A percentile compares a stretch with the other conserved stretches of the same genome.
Conservation (phyloP, 2,329 filamentous ascomycete species). For the Pseudogymnoascus sp. region DNA sequence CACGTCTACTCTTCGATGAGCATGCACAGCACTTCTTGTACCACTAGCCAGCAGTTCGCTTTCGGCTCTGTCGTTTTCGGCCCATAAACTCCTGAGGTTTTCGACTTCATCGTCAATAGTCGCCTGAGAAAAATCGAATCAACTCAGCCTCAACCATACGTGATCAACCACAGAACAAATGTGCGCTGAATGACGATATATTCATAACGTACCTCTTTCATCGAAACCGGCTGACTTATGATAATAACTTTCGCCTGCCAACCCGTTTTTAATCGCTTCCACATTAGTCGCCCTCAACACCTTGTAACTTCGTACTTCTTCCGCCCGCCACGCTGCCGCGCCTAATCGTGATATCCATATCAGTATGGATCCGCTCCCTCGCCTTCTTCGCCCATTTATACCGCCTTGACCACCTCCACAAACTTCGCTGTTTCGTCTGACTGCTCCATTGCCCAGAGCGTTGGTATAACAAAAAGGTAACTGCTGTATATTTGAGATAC, state of each 20-base stretch:
- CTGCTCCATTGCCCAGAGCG: constrained; percentile 2
- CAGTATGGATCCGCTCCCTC: constrained; percentile 3
- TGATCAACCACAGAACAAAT: constrained; percentile 10
- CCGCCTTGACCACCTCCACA: not conserved
- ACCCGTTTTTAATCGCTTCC: not conserved
- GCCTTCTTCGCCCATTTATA: not conserved
- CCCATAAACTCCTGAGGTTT: constrained; percentile 22
- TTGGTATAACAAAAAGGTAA: not conserved
- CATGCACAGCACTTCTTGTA: constrained; percentile 29
- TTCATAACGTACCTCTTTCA: constrained; percentile 3
- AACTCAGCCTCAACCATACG: constrained; percentile 19
- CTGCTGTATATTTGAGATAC: not conserved
- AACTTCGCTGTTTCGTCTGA: not conserved
- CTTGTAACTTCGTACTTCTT: constrained; percentile 6
- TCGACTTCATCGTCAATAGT: constrained; percentile 28
- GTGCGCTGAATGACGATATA: constrained; percentile 8
- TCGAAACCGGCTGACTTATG: constrained; percentile 1
- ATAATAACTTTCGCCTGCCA: constrained; percentile 7
- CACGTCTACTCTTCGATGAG: constrained; percentile 26
- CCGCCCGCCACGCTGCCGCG: constrained; percentile 4
- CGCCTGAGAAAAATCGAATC: constrained; percentile 26
- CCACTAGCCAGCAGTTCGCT: constrained; percentile 28
- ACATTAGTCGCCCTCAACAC: constrained; percentile 3
- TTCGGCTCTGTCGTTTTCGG: constrained; percentile 25
- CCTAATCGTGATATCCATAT: constrained; percentile 4